A percentile compares a stretch with the other conserved stretches of the same genome.
Conservation (phyloP, 371 early-diverging fungal species). For the Mucor indicus region DNA sequence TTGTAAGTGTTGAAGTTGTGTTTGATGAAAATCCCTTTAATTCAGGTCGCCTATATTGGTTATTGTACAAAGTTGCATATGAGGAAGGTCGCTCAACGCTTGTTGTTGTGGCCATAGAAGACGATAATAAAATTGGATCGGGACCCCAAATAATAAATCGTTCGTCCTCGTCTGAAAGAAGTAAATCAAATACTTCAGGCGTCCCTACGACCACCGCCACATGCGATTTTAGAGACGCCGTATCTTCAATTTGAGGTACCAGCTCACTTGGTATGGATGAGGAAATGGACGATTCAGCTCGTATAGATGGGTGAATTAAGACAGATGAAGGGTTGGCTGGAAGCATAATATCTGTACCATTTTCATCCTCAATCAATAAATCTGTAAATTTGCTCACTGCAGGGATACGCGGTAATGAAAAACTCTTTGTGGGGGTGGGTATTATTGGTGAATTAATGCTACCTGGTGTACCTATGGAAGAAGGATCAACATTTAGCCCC, state of each 20-base stretch:
- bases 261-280: too few relatives aligned
- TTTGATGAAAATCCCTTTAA: constrained; percentile 37
- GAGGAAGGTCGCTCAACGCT: constrained; percentile 16
- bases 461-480: too few relatives aligned
- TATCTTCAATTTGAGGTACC: not conserved
- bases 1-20: constrained; percentile 17
- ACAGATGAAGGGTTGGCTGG: constrained; percentile 32
- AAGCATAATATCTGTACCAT: constrained; percentile 11
- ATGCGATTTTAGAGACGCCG: not conserved
- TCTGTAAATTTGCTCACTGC: constrained; percentile 40
- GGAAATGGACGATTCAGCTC: constrained; percentile 10
- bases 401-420: constrained; percentile 35
- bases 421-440: constrained; percentile 19
- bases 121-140: constrained; percentile 36
- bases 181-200: constrained; percentile 51
- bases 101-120: constrained; percentile 33
- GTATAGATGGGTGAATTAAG: constrained; percentile 12
- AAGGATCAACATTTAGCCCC: constrained; percentile 5
- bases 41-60: constrained; percentile 16
- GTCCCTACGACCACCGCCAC: constrained; percentile 13
- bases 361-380: constrained; percentile 10
- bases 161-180: constrained; percentile 54
- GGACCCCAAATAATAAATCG: constrained; percentile 57
- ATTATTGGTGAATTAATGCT: too few relatives aligned
- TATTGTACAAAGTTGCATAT: constrained; percentile 21